Evolutionary conservation across 2,329 filamentous ascomycete genomes (phyloP).

Genomic region (Colletotrichum trifolii): DNA sequence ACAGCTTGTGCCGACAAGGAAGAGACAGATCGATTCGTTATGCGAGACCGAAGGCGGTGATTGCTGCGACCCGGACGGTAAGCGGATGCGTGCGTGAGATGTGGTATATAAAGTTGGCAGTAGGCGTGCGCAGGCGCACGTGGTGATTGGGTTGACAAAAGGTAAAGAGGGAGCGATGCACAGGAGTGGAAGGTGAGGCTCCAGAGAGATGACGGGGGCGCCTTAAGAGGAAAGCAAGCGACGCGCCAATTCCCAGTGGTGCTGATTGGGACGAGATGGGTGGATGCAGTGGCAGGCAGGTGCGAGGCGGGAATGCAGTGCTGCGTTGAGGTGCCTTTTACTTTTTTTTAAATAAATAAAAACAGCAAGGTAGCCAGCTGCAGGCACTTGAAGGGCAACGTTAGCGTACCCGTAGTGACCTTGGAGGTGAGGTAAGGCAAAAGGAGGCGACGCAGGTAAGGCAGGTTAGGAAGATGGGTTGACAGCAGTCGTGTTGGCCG

Average conservation of each 20-base stretch:
- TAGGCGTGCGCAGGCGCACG: slow-evolving; percentile 2
- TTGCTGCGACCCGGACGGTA: neutral
- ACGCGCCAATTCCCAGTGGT: neutral
- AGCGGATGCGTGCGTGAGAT: too few species aligned
- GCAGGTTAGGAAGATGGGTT: neutral
- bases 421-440: too few species aligned
- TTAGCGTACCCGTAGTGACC: too few species aligned
- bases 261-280: too few species aligned
- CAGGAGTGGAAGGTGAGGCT: slow-evolving; percentile 10
- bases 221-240: slow-evolving; percentile 14
- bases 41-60: neutral
- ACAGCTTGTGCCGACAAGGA: too few species aligned
- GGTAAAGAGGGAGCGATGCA: slow-evolving; percentile 2
- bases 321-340: slow-evolving; percentile 11
- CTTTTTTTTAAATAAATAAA: too few species aligned
- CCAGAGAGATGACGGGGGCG: slow-evolving; percentile 19
- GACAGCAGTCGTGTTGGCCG: slow-evolving; percentile 13
- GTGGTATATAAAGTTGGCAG: neutral
- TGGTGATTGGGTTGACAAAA: slow-evolving; percentile 7
- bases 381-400: too few species aligned
- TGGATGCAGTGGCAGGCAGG: slow-evolving; percentile 27
- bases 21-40: too few species aligned
- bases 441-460: neutral
- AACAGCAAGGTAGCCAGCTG: too few species aligned
- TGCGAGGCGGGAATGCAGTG: slow-evolving; percentile 36